phyloP scores from a whole-genome alignment of 192 early-diverging fungal genomes.

The Backusella macrospora region DNA sequence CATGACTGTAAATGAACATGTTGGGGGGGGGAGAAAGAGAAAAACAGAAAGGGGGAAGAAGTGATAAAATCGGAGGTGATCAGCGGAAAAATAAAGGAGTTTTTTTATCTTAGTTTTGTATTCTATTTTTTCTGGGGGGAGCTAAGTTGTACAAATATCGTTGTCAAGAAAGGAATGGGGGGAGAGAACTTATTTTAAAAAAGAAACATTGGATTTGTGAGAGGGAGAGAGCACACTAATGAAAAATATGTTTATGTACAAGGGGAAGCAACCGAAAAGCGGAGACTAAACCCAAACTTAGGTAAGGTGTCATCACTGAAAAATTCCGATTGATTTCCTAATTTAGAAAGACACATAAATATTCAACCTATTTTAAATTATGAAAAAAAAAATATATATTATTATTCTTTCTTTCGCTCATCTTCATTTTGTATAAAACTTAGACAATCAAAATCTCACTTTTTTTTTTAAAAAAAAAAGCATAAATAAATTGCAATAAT shows the following conservation, averaged over 20 bases:
- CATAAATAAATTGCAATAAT: background rate
- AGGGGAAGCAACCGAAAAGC: background rate
- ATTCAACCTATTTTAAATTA: constrained; percentile 5
- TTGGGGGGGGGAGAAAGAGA: background rate
- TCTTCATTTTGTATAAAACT: constrained; percentile 4
- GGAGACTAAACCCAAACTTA: constrained; percentile 20
- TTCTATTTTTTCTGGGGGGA: background rate
- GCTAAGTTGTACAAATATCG: background rate
- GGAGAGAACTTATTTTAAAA: constrained; percentile 3
- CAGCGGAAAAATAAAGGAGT: constrained; percentile 11
- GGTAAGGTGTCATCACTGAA: constrained; percentile 1
- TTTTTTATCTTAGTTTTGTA: constrained; percentile 9
- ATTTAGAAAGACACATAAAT: constrained; percentile 3
- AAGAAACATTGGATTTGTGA: background rate
- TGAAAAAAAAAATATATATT: background rate
- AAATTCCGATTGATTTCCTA: background rate
- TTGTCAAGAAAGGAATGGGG: constrained; percentile 20
- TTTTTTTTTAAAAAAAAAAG: background rate
- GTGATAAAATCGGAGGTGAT: constrained; percentile 13
- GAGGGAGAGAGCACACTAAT: constrained; percentile 1
- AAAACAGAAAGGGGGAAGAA: background rate
- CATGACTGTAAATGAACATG: constrained; percentile 14
- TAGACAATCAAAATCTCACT: background rate
- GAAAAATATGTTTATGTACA: constrained; percentile 18
- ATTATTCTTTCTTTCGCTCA: constrained; percentile 3